Base-by-base conservation (phyloP, 163 green algal genomes). In the Coccomyxa subellipsoidea region DNA sequence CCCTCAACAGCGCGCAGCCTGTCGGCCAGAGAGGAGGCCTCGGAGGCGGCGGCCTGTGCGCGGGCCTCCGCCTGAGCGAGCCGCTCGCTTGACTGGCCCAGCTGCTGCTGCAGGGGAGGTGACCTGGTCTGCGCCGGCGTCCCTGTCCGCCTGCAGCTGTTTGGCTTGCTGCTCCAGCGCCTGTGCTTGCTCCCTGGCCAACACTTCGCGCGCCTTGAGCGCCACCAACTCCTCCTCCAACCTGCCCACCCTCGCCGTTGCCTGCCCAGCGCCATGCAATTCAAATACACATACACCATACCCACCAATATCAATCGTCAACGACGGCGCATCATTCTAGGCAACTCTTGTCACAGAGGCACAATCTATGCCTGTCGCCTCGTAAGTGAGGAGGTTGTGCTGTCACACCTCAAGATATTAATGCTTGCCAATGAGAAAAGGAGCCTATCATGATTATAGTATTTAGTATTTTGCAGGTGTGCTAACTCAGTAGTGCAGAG, bases 41-140 rank as follows among this genome's bases (percentile, higher is more conserved):
- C 47, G 1, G 2, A 27, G 5, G 47, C 47, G 47, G 47, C 47
- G 23, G 47, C 47, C 47, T 59, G 47, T 59, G 47, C 47, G 23
- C 23, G 15, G 4, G 47, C 47, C 47, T 59, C 15, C 15, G 47
- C 47, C 47, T 59, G 47, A 12, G 47, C 47, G 5, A 59, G 47
- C 4, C 23, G 47, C 47, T 59, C 47, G 15, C 47, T 18, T 59
- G 47, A 59, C 3, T 18, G 47, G 1, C 47, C 47, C 73, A 69
- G 36, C 76, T 76, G 53, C 77, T 80, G 79, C 80, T 69, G n/a
- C 34, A 77, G 71, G 15, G n/a, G 69, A 21, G 69, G 29, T 34
- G 69, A n/a, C 31, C n/a, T 23, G 69, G 69, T 75, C 69, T 34
- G 69, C 31, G 23, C 21, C 29, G 69, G 69, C 69, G n/a, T 75